Conservation (phyloP, 768 basidiomycete genomes). For the Daedalea quercina region DNA sequence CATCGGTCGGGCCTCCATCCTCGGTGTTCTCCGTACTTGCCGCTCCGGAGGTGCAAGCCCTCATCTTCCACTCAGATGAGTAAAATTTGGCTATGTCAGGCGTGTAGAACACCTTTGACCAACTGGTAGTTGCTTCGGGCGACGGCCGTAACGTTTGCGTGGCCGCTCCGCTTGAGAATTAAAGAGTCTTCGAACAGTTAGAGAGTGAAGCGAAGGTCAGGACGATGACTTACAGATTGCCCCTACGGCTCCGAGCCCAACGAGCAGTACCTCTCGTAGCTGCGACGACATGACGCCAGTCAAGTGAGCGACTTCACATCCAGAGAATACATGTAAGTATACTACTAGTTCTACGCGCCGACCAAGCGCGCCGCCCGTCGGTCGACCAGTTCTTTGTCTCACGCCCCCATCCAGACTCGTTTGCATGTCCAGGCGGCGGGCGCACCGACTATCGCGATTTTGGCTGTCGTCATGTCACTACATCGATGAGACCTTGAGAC, state of each 20-base stretch:
- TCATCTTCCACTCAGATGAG: conserved; percentile 27
- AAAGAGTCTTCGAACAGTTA: conserved; percentile 37
- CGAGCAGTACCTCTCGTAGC: conserved; percentile 45
- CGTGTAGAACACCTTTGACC: conserved; percentile 33
- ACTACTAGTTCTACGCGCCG: too few relatives aligned
- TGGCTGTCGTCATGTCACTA: too few relatives aligned
- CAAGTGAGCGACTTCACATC: too few relatives aligned
- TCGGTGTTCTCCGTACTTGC: conserved; percentile 49
- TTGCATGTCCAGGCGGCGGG: too few relatives aligned
- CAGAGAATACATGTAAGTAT: too few relatives aligned
- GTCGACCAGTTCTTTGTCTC: too few relatives aligned
- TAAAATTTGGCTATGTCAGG: neutral
- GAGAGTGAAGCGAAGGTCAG: neutral
- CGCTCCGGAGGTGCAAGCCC: conserved; percentile 51
- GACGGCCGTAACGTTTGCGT: conserved; percentile 62
- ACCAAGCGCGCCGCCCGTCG: too few relatives aligned
- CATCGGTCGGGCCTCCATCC: conserved; percentile 62
- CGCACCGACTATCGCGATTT: too few relatives aligned
- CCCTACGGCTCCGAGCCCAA: conserved; percentile 65
- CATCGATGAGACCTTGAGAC: too few relatives aligned
- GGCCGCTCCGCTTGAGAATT: conserved; percentile 48
- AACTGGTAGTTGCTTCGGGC: conserved; percentile 64
- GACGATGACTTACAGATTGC: conserved; percentile 45
- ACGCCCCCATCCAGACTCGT: too few relatives aligned
- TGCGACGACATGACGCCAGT: conserved; percentile 2